Base-by-base conservation (phyloP, 1,139 yeast species). In the Wickerhamiella pararugosa region DNA sequence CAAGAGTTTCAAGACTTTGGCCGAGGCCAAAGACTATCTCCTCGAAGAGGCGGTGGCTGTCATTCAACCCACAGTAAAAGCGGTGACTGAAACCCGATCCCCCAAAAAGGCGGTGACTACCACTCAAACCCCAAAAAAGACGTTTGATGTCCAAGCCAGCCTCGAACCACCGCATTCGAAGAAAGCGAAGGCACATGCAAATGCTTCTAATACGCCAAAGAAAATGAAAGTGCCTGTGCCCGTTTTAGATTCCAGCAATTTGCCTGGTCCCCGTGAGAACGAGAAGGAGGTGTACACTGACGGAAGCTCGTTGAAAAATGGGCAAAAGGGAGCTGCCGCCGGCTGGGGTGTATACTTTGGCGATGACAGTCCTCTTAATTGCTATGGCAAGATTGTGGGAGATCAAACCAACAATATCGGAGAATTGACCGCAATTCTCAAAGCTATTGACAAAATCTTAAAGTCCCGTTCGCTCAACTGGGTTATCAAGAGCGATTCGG, bases 311-410 rank as follows among this genome's bases (percentile, higher is more conserved):
- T 31, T 31, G 6, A n/a, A 10, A n/a, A 76, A 76, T 49, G 81
- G 81, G 2, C 56, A 55, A 26, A 41, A 45, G 0, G 54, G 57
- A 6, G 64, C 68, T 1, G 47, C 56, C 8, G 82, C 84, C 0
- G 94, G 94, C 0, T 74, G 70, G 53, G 94, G 94, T 15, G 82
- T 79, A 0, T 82, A 64, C 55, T 82, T 71, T 56, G 86, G 84
- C 0, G 59, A 54, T 0, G 56, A 58, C 15, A 80, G 79, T 53
- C 47, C 63, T 2, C 61, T 78, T 36, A 79, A 79, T 55, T 62
- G 66, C 4, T 66, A 76, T 1, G 71, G 64, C 28, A 73, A 76
- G 1, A 62, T 78, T 30, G 42, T 42, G 2, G 69, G 62, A 1
- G 60, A 59, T 5, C 82, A 77, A 34, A 84, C 94, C 0, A 87